Evolutionary conservation across 1,139 yeast genomes (phyloP), one percentile per base, ranked within the genome.

Genomic region (Hemisphaericaspora xylofermentans): DNA sequence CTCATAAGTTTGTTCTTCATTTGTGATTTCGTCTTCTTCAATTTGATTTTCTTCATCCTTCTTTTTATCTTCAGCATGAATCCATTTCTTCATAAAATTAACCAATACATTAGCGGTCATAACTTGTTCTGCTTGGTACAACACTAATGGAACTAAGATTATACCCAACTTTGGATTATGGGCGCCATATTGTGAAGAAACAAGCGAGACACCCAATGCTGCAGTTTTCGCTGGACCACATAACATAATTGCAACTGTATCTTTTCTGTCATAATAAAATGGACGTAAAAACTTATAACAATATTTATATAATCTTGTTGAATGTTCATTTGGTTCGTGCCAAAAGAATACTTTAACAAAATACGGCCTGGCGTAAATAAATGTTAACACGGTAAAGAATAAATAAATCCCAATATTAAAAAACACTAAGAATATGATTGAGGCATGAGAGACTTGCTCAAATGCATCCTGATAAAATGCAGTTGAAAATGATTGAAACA

Each of bases 151-250:
- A 4, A 88, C 88, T 32, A 89, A 66, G 32, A 88, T 63, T 42
- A 79, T 76, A 18, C 96, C 96, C 47, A 88, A 66, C 48, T 79
- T 68, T 6, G 74, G 73, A 49, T 77, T 77, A 37, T 72, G 54
- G 4, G 79, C 63, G 7, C 95, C 94, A 58, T 87, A 88, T 60
- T 88, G 96, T 0, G 96, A 78, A 1, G 88, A 71, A 8, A 86
- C 71, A 42, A 88, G 69, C 1, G 95, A 85, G 1, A 88, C 95
- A 35, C 96, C 96, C 40, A 88, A 68, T 0, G 96, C 96, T 0
- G 95, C 96, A 0, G 96, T 88, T 58, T 88, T 88, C 3, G 96
- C 95, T 1, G 95, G 94, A 6, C 95, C 96, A 61, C 96, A 88
- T 43, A 88, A 74, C 83, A 88, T 76, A 36, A 88, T 74, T 4